Conservation (phyloP, 2,329 filamentous ascomycete genomes). For the Alternaria arbusti region DNA sequence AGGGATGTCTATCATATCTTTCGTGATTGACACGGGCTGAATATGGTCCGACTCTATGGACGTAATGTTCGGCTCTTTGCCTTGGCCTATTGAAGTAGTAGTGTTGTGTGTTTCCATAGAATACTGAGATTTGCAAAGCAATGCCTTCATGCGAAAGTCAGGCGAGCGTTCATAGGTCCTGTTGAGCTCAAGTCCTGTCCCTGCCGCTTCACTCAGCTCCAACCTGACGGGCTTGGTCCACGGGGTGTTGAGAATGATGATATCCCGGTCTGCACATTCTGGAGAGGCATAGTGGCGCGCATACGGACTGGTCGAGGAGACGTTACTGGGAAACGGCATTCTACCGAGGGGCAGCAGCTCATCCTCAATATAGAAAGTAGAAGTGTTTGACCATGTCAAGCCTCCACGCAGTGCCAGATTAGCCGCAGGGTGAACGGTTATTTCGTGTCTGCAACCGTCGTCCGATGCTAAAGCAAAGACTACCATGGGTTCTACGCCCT, state of each 20-base stretch:
- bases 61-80: background rate
- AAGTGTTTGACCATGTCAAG: conserved; percentile 17
- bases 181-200: background rate
- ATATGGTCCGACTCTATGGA: background rate
- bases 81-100: background rate
- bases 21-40: background rate
- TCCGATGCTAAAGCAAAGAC: conserved; percentile 15
- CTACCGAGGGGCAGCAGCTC: background rate
- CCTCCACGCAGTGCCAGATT: conserved; percentile 18
- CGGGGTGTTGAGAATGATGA: conserved; percentile 23
- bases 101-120: background rate
- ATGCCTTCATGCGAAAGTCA: conserved; percentile 18
- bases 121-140: conserved; percentile 14
- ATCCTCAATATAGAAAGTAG: conserved; percentile 5
- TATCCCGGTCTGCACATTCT: conserved; percentile 19
- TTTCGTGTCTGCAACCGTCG: conserved; percentile 18
- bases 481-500: conserved; percentile 23
- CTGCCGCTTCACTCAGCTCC: background rate
- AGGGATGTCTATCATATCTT: background rate
- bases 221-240: conserved; percentile 14
- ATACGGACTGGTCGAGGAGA: conserved; percentile 6
- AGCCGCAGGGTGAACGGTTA: conserved; percentile 12
- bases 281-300: conserved; percentile 16
- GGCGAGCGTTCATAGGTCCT: conserved; percentile 17
- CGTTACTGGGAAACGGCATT: background rate